A percentile compares a stretch with the other conserved stretches of the same genome.
Conservation (phyloP, 225 moss, liverwort and hornwort genomes). For the Neckera pumila region DNA sequence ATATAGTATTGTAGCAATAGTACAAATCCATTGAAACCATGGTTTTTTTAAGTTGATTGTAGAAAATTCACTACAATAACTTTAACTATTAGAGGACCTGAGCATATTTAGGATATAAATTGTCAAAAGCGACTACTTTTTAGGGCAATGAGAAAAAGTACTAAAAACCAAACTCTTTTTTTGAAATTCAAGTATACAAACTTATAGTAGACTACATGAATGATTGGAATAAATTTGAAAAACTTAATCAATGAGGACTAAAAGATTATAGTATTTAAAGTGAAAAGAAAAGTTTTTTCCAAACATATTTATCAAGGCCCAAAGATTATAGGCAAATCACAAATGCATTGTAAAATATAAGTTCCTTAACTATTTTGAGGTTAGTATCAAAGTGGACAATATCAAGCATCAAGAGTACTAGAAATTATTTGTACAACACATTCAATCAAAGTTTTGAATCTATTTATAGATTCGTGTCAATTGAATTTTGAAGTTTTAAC, state of each 20-base stretch:
- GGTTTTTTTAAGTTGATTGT: not conserved
- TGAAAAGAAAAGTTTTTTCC: not conserved
- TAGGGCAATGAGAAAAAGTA: not conserved
- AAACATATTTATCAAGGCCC: not conserved
- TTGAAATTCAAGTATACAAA: not conserved
- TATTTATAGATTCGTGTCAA: not conserved
- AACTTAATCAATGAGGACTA: fast-evolving
- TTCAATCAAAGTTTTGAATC: not conserved
- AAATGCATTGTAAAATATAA: not conserved
- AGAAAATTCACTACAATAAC: not conserved
- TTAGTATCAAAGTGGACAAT: fast-evolving
- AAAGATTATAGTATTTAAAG: not conserved
- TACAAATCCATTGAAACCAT: not conserved
- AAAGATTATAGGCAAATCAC: not conserved
- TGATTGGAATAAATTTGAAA: not conserved
- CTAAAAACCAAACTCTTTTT: not conserved
- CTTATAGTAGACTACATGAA: not conserved
- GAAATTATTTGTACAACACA: not conserved
- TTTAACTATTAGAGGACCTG: fast-evolving
- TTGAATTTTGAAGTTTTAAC: not conserved
- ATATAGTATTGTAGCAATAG: fast-evolving
- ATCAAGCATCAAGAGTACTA: too few relatives aligned
- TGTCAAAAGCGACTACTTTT: fast-evolving
- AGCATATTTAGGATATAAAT: fast-evolving
- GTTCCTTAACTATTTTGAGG: not conserved